A percentile compares a stretch with the other conserved stretches of the same genome.
phyloP scores from a whole-genome alignment of 441 rosid genomes.

The Croton setiger region DNA sequence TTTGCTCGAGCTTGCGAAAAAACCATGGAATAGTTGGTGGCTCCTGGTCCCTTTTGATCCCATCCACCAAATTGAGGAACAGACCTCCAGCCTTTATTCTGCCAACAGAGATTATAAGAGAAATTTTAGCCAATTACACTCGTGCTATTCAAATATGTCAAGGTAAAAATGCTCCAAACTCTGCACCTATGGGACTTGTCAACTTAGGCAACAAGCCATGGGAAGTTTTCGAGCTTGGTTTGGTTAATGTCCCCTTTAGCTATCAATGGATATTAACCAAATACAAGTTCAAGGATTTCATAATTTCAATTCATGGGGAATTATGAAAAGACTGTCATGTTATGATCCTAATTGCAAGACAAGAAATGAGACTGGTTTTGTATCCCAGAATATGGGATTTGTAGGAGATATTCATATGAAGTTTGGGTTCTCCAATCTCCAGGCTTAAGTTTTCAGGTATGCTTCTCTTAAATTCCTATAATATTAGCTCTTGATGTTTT shows the following conservation, averaged over 20 bases:
- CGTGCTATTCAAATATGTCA: not conserved
- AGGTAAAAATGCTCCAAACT: too few species aligned
- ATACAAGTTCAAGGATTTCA: constrained; percentile 21
- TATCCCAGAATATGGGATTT: too few species aligned
- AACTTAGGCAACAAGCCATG: too few species aligned
- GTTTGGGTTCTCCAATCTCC: too few species aligned
- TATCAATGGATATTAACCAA: constrained; percentile 34
- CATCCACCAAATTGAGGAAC: constrained; percentile 85
- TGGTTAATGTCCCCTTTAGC: constrained; percentile 38
- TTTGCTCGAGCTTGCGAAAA: constrained; percentile 62
- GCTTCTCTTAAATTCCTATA: too few species aligned
- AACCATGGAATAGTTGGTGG: constrained; percentile 63
- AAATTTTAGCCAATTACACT: not conserved
- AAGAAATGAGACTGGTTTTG: too few species aligned
- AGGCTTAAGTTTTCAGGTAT: too few species aligned
- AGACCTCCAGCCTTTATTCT: constrained; percentile 45
- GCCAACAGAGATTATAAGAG: not conserved
- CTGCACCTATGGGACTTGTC: too few species aligned
- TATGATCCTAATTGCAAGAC: too few species aligned
- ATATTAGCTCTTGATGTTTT: too few species aligned
- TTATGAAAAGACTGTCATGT: not conserved
- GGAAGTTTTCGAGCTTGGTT: constrained; percentile 22
- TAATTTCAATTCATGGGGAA: not conserved
- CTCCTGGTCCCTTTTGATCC: constrained; percentile 50
- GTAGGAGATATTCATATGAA: too few species aligned